Base-by-base conservation (phyloP, 805 yeast species). In the Schwanniomyces sp. region DNA sequence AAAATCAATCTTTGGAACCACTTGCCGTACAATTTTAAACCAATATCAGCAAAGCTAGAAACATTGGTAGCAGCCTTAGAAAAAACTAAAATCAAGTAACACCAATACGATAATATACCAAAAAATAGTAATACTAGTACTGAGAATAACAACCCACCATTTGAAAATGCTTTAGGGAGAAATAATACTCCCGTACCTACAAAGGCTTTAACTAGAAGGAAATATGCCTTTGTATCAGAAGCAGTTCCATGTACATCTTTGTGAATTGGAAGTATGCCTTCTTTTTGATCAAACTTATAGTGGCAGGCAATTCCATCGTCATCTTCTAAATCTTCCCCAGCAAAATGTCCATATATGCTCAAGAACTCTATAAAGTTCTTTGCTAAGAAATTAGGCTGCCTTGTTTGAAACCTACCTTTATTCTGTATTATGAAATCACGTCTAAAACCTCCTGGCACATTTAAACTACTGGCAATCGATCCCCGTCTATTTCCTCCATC, bases 371-470 rank as follows among this genome's bases (percentile, higher is more conserved):
- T 72, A 53, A 88, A 88, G 63, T 87, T 88, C 49, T 81, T 77
- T 0, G 95, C 83, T 34, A 86, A 63, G 47, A 83, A 75, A 8
- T 82, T 72, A 72, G 82, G 57, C 8, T 53, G 48, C 34, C 41
- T 50, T 8, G 57, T 51, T 24, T 54, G 58, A 30, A 64, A 62
- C 45, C 72, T 70, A 34, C 71, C 70, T 3, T 78, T 63, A 18
- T 37, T 37, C 12, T 37, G 25, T 10, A 21, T 21, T 26, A 87
- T 67, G 55, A 77, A 87, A 48, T 85, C 88, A 56, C 95, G 72
- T 63, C 95, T 75, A 63, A 88, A 88, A 0, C 94, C 95, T 44
- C 94, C 94, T 0, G 95, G 95, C 9, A 87, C 84, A 52, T 86
- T 82, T 38, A 88, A 62, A 1, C 82, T 82, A 46, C 88, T 79